These are phyloP conservation scores for Lasiosphaeria miniovina DNA, from an alignment of 495 filamentous ascomycete genomes.

Conservation along the genomic window DNA sequence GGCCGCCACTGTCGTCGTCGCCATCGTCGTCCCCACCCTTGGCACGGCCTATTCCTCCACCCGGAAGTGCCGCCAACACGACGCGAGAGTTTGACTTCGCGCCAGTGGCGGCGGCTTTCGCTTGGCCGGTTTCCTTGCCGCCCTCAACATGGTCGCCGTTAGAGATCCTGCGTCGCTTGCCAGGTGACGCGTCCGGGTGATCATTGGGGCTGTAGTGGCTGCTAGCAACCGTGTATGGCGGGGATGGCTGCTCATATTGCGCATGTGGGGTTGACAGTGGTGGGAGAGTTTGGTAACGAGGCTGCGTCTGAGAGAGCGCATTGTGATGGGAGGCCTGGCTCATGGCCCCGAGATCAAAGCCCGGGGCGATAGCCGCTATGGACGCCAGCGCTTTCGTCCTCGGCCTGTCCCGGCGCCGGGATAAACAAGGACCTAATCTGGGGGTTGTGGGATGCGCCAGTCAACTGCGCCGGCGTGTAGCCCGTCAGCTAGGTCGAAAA, in stretches of 20 bases:
- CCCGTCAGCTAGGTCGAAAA: not conserved
- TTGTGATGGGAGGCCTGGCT: conserved; percentile 16
- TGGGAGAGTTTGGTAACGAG: conserved; percentile 18
- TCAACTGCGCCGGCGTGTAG: not conserved
- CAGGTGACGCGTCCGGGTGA: conserved; percentile 22
- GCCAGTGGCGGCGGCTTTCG: not conserved
- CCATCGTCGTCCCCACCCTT: conserved; percentile 17
- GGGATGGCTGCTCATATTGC: conserved; percentile 30
- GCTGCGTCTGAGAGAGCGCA: conserved; percentile 8
- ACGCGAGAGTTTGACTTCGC: not conserved
- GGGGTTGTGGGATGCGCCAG: not conserved
- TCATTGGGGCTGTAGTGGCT: conserved; percentile 25
- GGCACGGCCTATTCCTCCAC: not conserved
- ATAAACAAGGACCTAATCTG: not conserved
- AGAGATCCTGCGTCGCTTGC: conserved; percentile 25
- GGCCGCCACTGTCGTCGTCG: conserved; percentile 13
- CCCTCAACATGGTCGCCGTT: not conserved
- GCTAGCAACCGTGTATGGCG: conserved; percentile 32
- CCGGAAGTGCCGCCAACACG: not conserved
- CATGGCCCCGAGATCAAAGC: conserved; percentile 27
- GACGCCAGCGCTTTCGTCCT: conserved; percentile 32
- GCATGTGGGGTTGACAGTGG: conserved; percentile 22
- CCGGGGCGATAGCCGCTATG: conserved; percentile 31
- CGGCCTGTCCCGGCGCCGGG: conserved; percentile 13
- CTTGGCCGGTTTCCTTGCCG: not conserved